Conservation (phyloP, 305 asterid genomes). For the Rubia tinctorum region DNA sequence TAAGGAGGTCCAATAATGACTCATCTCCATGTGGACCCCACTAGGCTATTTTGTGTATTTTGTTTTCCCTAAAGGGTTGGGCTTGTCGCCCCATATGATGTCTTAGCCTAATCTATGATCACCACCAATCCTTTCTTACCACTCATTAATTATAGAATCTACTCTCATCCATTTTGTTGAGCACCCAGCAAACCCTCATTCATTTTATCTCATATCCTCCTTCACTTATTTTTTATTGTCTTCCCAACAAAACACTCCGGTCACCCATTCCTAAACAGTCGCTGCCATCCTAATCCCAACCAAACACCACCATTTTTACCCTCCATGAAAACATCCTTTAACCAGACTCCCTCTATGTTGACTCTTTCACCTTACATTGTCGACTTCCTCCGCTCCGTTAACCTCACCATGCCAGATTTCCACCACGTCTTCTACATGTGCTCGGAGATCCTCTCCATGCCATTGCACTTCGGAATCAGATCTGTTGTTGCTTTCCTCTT, state of each 20-base stretch:
- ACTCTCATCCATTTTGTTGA: too few species aligned
- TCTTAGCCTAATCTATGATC: too few species aligned
- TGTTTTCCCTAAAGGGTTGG: too few species aligned
- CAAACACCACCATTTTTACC: background rate
- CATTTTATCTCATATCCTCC: too few species aligned
- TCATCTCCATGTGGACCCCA: too few species aligned
- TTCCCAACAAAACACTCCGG: slow-evolving; percentile 28
- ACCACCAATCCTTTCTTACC: too few species aligned
- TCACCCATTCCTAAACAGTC: background rate
- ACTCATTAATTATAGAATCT: too few species aligned
- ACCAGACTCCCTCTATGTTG: slow-evolving; percentile 75
- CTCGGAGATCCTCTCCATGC: slow-evolving; percentile 59
- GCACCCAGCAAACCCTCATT: too few species aligned
- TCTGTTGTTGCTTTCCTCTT: slow-evolving; percentile 78
- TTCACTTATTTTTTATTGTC: slow-evolving; percentile 15
- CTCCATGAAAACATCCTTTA: slow-evolving; percentile 58
- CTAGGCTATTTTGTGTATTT: too few species aligned
- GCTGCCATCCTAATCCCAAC: slow-evolving; percentile 10
- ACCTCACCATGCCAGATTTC: slow-evolving; percentile 48
- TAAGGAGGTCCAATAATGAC: too few species aligned
- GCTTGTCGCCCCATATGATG: too few species aligned
- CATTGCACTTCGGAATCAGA: slow-evolving; percentile 35
- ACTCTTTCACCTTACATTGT: slow-evolving; percentile 56
- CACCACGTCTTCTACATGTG: slow-evolving; percentile 77
- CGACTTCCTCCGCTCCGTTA: slow-evolving; percentile 50